A percentile compares a stretch with the other conserved stretches of the same genome.
phyloP scores from a whole-genome alignment of 352 stramenopile species.

The Globisporangium lucens region DNA sequence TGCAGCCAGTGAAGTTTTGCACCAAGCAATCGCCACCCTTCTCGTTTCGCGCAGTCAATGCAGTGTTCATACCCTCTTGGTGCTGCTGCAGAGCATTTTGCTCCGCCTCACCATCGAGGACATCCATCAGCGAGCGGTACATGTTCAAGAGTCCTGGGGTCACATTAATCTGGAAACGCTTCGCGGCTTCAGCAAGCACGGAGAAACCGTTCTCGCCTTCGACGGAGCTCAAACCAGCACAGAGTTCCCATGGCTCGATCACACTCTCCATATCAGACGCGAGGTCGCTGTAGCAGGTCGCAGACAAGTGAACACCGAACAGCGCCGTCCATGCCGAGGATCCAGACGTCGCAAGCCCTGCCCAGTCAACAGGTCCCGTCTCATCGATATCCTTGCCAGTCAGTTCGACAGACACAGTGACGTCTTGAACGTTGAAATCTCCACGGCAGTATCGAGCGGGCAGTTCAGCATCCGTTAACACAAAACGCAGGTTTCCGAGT shows the following conservation, averaged over 20 bases:
- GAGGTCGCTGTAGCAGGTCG: conserved; percentile 69
- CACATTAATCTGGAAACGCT: conserved; percentile 76
- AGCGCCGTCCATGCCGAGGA: conserved; percentile 58
- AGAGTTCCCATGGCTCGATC: conserved; percentile 69
- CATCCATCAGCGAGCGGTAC: conserved; percentile 75
- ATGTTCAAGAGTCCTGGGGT: conserved; percentile 70
- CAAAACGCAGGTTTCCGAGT: conserved; percentile 59
- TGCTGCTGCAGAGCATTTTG: conserved; percentile 60
- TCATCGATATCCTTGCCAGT: conserved; percentile 54
- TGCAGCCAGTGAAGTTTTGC: conserved; percentile 71
- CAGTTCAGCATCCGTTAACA: conserved; percentile 56
- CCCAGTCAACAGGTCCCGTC: conserved; percentile 47
- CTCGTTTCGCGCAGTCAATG: conserved; percentile 32
- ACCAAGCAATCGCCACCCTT: conserved; percentile 55
- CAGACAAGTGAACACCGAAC: conserved; percentile 63
- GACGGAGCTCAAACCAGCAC: conserved; percentile 47
- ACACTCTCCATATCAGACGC: conserved; percentile 69
- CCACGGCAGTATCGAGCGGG: conserved; percentile 52
- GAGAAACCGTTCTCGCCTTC: conserved; percentile 62
- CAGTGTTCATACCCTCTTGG: conserved; percentile 51
- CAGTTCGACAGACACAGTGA: conserved; percentile 59
- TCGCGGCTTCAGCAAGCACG: conserved; percentile 57
- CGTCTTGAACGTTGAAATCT: conserved; percentile 59
- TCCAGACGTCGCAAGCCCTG: conserved; percentile 43
- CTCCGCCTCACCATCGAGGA: conserved; percentile 61